Base-by-base conservation (phyloP, 371 early-diverging fungal genomes). In the Mortierella sp. region DNA sequence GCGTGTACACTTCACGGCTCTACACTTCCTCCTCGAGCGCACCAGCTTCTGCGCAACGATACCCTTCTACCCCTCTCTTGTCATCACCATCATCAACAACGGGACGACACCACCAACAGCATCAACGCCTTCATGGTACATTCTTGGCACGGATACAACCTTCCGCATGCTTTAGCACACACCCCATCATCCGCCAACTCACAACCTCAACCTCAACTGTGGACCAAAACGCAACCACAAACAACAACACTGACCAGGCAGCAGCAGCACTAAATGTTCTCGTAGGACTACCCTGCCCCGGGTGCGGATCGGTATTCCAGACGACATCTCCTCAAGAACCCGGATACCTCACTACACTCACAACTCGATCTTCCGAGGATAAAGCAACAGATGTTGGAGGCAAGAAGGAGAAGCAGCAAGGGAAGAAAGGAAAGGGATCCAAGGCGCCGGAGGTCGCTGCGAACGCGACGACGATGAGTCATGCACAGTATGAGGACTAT, bases 291-390 rank as follows among this genome's bases (percentile, higher is more conserved):
- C 76, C 83, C 31, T 86, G 87, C 71, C 87, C 87, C 3, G 87
- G 87, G 71, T 86, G 87, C 50, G 87, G 87, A 10, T 72, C 80
- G 1, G 65, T 78, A 3, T 86, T 86, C 70, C 87, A 86, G 57
- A 78, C 54, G 28, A 71, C 73, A 19, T 70, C 42, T 7, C 78
- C 80, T 0, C 58, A 75, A 34, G 78, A 80, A 0, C 74, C 87
- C 4, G 87, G 87, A 44, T 86, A 82, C n/a, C 71, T 86, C 11
- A 70, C 85, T 16, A 72, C 75, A 10, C 42, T 7, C 16, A 38
- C 42, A 5, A 38, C 72, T 28, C 3, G 26, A 8, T 26, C 68
- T 26, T 14, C 74, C 34, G 34, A 28, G 57, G 55, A 21, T 24
- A 55, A 16, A 21, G 48, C 48, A 48, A 11, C 48, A 16, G 50